Evolutionary conservation across 208 protist species (phyloP).

Genomic region (Crithidia acanthocephali): DNA sequence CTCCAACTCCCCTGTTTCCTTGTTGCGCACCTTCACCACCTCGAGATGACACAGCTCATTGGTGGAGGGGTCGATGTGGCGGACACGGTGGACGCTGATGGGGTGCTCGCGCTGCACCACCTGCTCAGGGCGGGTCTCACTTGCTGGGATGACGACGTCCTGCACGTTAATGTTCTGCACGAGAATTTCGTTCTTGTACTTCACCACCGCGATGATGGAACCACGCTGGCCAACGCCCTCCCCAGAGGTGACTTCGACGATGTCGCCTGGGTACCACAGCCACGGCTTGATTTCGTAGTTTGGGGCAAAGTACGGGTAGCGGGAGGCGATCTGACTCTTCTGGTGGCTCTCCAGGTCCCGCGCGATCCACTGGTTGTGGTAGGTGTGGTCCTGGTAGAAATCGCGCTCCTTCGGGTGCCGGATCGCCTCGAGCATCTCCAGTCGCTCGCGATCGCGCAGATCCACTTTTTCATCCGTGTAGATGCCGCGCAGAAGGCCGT

Average conservation of each 20-base stretch:
- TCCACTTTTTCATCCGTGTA: slow-evolving; percentile 82
- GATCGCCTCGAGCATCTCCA: slow-evolving; percentile 83
- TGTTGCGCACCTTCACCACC: slow-evolving; percentile 82
- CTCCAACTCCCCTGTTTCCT: slow-evolving; percentile 71
- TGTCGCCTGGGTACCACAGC: slow-evolving; percentile 90
- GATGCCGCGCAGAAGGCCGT: slow-evolving; percentile 64
- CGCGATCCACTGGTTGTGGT: slow-evolving; percentile 90
- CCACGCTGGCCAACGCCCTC: slow-evolving; percentile 83
- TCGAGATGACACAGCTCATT: slow-evolving; percentile 73
- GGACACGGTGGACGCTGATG: slow-evolving; percentile 71
- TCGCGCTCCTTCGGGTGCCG: slow-evolving; percentile 87
- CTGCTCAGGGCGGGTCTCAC: slow-evolving; percentile 84
- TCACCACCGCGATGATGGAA: slow-evolving; percentile 83
- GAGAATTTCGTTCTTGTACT: slow-evolving; percentile 91
- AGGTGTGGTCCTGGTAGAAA: slow-evolving; percentile 94
- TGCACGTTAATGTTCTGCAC: slow-evolving; percentile 92
- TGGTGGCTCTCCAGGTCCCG: slow-evolving; percentile 80
- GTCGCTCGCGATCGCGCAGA: slow-evolving; percentile 73
- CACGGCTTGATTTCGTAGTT: slow-evolving; percentile 70
- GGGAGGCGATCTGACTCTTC: slow-evolving; percentile 47
- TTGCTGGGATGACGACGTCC: slow-evolving; percentile 87
- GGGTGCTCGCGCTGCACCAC: slow-evolving; percentile 88
- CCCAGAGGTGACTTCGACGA: slow-evolving; percentile 78
- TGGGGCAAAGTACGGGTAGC: slow-evolving; percentile 75
- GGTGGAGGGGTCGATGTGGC: slow-evolving; percentile 86